Base-by-base conservation (phyloP, 805 yeast species). In the Ogataea neopini region DNA sequence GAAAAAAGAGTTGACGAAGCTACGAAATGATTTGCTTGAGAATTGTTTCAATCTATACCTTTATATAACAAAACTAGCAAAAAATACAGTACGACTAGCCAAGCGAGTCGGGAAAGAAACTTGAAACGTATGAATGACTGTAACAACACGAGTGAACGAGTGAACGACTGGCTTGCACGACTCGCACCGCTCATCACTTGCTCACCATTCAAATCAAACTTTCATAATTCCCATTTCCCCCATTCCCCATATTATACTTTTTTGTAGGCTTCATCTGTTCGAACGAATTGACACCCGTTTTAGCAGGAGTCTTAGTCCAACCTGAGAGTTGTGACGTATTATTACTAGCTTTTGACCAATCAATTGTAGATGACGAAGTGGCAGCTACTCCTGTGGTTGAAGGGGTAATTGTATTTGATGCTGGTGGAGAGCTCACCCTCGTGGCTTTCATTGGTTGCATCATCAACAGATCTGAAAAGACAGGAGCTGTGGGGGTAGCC, bases 371-470 rank as follows among this genome's bases (percentile, higher is more conserved):
- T n/a, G 34, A 52, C 30, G 23, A 6, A 18, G 20, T 34, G 26
- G n/a, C 36, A 14, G 22, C 13, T n/a, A 15, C 19, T 20, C 20
- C 17, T 5, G 17, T 43, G 9, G 37, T 11, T 18, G 15, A 10
- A 40, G 38, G 36, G 13, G 11, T 13, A 6, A 13, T 8, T 17
- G n/a, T 47, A 45, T 18, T 34, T 20, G 20, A 4, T 15, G 37
- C 37, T 5, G 53, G 43, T 6, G 51, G 49, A 8, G 54, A 43
- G 6, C 50, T 9, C 14, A 47, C 32, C 19, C 45, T 35, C 1
- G 56, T 51, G 26, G 54, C 50, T 26, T 47, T 55, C 60, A 57
- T 57, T 13, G 62, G 62, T 49, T 54, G 59, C 62, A 58, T 55
- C 14, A 55, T 33, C 15, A 53, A 42, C 15, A 15, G 34, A 15